These are phyloP conservation scores for Barnettozyma vustinii DNA, from an alignment of 805 yeast species.

Conservation along the genomic window DNA sequence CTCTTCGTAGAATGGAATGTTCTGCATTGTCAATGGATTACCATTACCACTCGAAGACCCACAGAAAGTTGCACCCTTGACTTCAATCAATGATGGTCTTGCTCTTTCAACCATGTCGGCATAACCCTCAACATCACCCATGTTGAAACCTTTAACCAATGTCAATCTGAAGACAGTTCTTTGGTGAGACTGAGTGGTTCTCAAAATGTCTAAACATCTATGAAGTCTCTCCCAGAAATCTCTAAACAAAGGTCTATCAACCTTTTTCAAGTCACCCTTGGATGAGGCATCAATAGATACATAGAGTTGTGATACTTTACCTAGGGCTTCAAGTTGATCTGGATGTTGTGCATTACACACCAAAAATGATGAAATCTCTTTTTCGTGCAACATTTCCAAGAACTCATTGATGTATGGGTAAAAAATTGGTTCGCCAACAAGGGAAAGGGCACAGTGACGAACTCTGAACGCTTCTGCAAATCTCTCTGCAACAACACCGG, in stretches of 20 bases:
- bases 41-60: constrained; percentile 83
- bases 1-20: constrained; percentile 91
- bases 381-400: constrained; percentile 71
- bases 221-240: constrained; percentile 91
- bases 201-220: constrained; percentile 72
- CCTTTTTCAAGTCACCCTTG: constrained; percentile 68
- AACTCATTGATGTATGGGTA: constrained; percentile 89
- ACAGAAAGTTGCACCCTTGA: constrained; percentile 93
- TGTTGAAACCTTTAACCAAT: constrained; percentile 87
- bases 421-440: constrained; percentile 93
- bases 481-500: constrained; percentile 86
- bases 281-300: constrained; percentile 95
- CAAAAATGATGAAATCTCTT: constrained; percentile 76
- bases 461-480: constrained; percentile 89
- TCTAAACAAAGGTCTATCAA: constrained; percentile 82
- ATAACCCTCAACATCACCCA: constrained; percentile 72
- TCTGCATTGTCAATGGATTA: constrained; percentile 90
- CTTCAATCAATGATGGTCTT: constrained; percentile 81
- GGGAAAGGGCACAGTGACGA: constrained; percentile 84
- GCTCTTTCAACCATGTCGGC: constrained; percentile 84
- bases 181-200: constrained; percentile 70
- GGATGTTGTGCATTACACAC: constrained; percentile 98
- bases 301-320: constrained; percentile 83
- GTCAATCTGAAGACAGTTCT: constrained; percentile 90
- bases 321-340: constrained; percentile 60